A percentile compares a stretch with the other conserved stretches of the same genome.
These are phyloP conservation scores for Emericellopsis cladophorae DNA, from an alignment of 2,329 filamentous ascomycete species.

Conservation along the genomic window DNA sequence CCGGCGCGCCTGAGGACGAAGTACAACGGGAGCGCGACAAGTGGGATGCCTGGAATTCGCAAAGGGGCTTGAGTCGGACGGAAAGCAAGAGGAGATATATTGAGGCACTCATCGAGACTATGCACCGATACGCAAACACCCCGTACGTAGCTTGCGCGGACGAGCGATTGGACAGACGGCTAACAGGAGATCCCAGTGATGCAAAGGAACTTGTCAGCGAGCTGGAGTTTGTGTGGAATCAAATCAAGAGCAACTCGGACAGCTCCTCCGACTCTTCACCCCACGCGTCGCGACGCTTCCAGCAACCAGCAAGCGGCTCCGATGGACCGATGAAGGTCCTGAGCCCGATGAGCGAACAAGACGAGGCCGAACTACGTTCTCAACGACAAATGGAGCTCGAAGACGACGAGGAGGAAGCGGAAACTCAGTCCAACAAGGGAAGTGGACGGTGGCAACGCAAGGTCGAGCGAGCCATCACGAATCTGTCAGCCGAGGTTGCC, in stretches of 20 bases:
- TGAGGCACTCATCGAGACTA: slow-evolving; percentile 85
- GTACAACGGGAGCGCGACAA: slow-evolving; percentile 50
- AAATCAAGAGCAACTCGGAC: slow-evolving; percentile 78
- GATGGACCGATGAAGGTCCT: slow-evolving; percentile 55
- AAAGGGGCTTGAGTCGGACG: slow-evolving; percentile 71
- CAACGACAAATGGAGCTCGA: slow-evolving; percentile 32
- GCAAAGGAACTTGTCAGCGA: slow-evolving; percentile 80
- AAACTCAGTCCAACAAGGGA: slow-evolving; percentile 14
- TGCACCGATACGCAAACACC: slow-evolving; percentile 91
- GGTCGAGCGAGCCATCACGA: slow-evolving; percentile 75
- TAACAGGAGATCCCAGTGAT: slow-evolving; percentile 36
- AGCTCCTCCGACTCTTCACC: slow-evolving; percentile 47
- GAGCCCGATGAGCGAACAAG: slow-evolving; percentile 76
- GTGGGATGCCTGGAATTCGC: slow-evolving; percentile 92
- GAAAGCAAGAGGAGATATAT: slow-evolving; percentile 94
- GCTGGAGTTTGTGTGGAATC: slow-evolving; percentile 98
- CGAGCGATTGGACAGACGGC: slow-evolving; percentile 1
- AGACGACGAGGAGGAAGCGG: slow-evolving; percentile 27
- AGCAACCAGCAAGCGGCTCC: slow-evolving; percentile 33
- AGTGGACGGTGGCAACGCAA: slow-evolving; percentile 61
- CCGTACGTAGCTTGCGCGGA: slow-evolving; percentile 34
- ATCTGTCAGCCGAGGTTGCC: slow-evolving; percentile 84
- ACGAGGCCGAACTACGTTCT: slow-evolving; percentile 49
- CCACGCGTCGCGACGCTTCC: slow-evolving; percentile 32
- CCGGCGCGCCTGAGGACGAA: slow-evolving; percentile 36